Conservation (phyloP, 139 green algal species). For the Asterochloris sp. region DNA sequence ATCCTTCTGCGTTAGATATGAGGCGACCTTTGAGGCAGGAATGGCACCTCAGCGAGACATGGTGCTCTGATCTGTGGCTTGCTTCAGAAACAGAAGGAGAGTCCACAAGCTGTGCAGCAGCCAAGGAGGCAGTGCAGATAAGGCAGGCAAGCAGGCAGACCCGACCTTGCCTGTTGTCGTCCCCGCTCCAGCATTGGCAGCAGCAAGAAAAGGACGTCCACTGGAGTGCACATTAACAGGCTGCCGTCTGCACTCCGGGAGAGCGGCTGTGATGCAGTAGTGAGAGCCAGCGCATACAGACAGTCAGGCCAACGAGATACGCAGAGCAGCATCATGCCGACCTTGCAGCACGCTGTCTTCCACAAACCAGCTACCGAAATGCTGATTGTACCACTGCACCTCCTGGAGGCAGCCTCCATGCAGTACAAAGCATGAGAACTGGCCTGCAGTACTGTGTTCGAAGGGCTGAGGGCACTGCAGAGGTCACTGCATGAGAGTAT, state of each 20-base stretch:
- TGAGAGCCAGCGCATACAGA: neutral
- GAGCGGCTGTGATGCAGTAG: neutral
- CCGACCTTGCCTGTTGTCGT: neutral
- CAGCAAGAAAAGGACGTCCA: slow-evolving; percentile 56
- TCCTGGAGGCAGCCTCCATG: slow-evolving; percentile 26
- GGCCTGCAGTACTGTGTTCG: slow-evolving; percentile 16
- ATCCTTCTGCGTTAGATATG: neutral
- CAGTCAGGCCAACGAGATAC: neutral
- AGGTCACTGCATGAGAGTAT: neutral
- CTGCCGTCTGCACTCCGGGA: slow-evolving; percentile 42
- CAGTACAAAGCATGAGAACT: slow-evolving; percentile 27
- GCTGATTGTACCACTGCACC: slow-evolving; percentile 28
- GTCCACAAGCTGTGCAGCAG: neutral
- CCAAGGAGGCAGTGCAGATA: neutral
- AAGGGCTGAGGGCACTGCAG: neutral
- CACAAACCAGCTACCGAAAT: slow-evolving; percentile 38
- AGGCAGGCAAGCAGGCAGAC: neutral
- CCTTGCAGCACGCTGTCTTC: slow-evolving; percentile 30
- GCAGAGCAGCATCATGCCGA: neutral
- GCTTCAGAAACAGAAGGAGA: neutral
- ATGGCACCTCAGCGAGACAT: neutral
- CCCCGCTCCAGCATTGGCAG: slow-evolving; percentile 51
- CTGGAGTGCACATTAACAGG: slow-evolving; percentile 46
- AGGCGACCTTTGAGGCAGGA: neutral
- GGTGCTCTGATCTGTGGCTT: neutral